Evolutionary conservation across 352 stramenopile genomes (phyloP), one percentile per base, ranked within the genome.

Genomic region (Pythium plurisporium): DNA sequence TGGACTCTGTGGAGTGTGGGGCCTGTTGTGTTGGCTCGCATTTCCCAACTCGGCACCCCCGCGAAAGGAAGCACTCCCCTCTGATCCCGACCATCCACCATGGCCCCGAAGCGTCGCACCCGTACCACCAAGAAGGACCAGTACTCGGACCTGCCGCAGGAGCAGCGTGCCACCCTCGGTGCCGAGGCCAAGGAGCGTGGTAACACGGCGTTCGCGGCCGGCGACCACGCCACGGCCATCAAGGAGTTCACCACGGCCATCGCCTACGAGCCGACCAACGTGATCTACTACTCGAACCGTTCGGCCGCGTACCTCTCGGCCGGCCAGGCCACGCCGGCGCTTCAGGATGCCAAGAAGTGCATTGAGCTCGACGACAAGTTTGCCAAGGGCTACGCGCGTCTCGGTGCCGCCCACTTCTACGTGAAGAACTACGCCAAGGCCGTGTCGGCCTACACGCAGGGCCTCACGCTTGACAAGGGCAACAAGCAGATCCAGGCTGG

Each of bases 381-480:
- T 70, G 73, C 77, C 64, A 95, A 95, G 78, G 85, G 85, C 23
- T 93, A 93, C 69, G 81, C 82, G 27, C 85, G 85, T 77, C 76
- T 95, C 33, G 85, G 85, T 42, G 82, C 85, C 8, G 84, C 79
- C 5, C 81, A 93, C 69, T 93, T 91, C 65, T 92, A 90, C 72
- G 87, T 92, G 69, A 91, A 92, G 76, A 89, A 89, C 69, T 95
- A 93, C 67, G 79, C 82, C 63, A 91, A 95, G 72, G 83, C 85
- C 56, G 82, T 93, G 51, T 70, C 69, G 17, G 82, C 85, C 9
- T 95, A 93, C 72, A 88, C 77, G 36, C 69, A 87, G 58, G 85
- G 85, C 27, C 67, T 92, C 58, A 86, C 79, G 20, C 63, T 91
- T 15, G 84, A 92, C 62, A 87, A 89, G 67, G 79, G 78, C 68